Conservation (phyloP, 768 basidiomycete species). For the Termitomyces sp. region DNA sequence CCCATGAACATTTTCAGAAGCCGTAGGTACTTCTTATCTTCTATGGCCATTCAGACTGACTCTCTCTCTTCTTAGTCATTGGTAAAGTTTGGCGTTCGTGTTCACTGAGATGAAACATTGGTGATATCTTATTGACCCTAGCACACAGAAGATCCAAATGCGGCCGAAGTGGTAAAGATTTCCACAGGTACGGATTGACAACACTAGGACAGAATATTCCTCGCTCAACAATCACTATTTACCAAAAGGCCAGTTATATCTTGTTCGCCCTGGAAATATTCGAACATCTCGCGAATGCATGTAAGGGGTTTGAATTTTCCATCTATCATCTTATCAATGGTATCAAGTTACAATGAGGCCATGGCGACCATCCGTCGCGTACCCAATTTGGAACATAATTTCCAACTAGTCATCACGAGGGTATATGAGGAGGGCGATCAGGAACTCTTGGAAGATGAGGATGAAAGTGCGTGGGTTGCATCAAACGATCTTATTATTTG, state of each 20-base stretch:
- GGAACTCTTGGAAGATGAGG: constrained; percentile 90
- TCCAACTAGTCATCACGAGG: constrained; percentile 91
- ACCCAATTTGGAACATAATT: constrained; percentile 70
- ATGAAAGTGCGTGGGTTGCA: constrained; percentile 56
- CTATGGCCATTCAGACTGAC: constrained; percentile 16
- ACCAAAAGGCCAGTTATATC: constrained; percentile 67
- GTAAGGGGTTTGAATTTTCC: constrained; percentile 42
- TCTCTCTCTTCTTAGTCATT: constrained; percentile 48
- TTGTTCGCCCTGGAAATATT: constrained; percentile 87
- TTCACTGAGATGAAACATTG: constrained; percentile 9
- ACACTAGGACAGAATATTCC: background rate
- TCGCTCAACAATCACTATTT: background rate
- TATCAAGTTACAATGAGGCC: constrained; percentile 84
- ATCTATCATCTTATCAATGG: constrained; percentile 2
- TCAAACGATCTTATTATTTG: constrained; percentile 3
- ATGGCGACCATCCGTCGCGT: constrained; percentile 90
- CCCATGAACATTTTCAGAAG: constrained; percentile 84
- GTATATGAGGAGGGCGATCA: constrained; percentile 98
- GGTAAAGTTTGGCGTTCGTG: constrained; percentile 93
- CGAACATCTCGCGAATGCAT: constrained; percentile 96
- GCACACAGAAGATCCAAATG: constrained; percentile 81
- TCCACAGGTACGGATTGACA: constrained; percentile 46
- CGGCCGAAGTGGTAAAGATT: constrained; percentile 92
- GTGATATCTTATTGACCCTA: constrained; percentile 21
- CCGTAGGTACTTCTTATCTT: constrained; percentile 41